phyloP scores from a whole-genome alignment of 371 early-diverging fungal species.

The Saksenaea vasiformis region DNA sequence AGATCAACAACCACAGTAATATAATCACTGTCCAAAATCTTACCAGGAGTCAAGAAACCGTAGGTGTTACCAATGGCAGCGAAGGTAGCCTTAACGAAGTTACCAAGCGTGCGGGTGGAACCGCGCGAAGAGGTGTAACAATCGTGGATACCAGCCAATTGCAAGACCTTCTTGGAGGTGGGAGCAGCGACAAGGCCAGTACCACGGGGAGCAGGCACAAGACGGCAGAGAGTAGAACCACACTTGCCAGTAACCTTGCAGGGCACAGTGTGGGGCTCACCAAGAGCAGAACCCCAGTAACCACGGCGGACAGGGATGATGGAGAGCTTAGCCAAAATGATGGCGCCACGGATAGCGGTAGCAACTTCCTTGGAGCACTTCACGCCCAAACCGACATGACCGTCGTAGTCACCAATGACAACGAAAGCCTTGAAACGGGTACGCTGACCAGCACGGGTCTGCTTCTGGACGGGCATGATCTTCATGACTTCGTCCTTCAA shows the following conservation, averaged over 20 bases:
- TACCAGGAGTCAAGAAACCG: conserved; percentile 88
- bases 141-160: conserved; percentile 97
- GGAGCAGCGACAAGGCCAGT: conserved; percentile 97
- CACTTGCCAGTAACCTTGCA: conserved; percentile 34
- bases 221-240: conserved; percentile 88
- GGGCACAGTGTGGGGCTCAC: conserved; percentile 60
- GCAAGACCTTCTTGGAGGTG: conserved; percentile 94
- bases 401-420: conserved; percentile 95
- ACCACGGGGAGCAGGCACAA: conserved; percentile 99
- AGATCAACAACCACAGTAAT: background rate
- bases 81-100: conserved; percentile 99
- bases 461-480: conserved; percentile 99
- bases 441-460: conserved; percentile 99
- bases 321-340: conserved; percentile 96
- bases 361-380: conserved; percentile 99
- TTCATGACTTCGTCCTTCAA: conserved; percentile 99
- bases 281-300: conserved; percentile 96
- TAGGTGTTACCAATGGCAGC: conserved; percentile 96
- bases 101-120: conserved; percentile 84
- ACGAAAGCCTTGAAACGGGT: conserved; percentile 99
- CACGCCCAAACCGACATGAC: conserved; percentile 97
- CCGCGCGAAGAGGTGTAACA: conserved; percentile 95
- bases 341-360: conserved; percentile 97
- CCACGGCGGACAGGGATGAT: conserved; percentile 97
- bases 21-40: background rate